These are phyloP conservation scores for Hyaloscypha bicolor DNA, from an alignment of 495 filamentous ascomycete species.

Conservation along the genomic window DNA sequence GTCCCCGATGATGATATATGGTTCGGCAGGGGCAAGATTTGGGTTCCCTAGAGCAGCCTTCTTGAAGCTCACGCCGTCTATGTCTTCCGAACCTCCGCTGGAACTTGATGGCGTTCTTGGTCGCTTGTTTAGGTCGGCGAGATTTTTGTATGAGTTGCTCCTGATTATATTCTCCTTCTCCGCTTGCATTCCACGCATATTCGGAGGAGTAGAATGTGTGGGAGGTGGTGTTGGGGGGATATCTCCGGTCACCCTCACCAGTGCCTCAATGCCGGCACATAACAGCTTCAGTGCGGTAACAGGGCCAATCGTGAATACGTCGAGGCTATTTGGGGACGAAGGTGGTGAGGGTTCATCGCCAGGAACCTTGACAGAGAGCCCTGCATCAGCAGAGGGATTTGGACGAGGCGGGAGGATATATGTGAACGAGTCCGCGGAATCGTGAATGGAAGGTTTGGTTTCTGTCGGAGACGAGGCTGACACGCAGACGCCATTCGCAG, in stretches of 20 bases:
- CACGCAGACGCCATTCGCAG: constrained; percentile 2
- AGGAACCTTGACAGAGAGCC: constrained; percentile 30
- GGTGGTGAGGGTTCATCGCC: constrained; percentile 18
- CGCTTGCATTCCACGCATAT: constrained; percentile 57
- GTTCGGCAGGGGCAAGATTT: constrained; percentile 34
- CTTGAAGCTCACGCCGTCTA: constrained; percentile 46
- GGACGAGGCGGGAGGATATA: constrained; percentile 48
- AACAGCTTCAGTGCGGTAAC: constrained; percentile 80
- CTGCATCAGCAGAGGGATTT: constrained; percentile 50
- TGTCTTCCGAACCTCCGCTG: constrained; percentile 32
- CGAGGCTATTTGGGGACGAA: constrained; percentile 37
- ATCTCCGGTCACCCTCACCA: constrained; percentile 73
- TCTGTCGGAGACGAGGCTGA: constrained; percentile 5
- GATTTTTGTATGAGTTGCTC: constrained; percentile 53
- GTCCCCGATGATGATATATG: constrained; percentile 59
- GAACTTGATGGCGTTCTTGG: constrained; percentile 26
- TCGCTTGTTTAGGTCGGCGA: constrained; percentile 31
- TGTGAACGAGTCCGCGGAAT: constrained; percentile 28
- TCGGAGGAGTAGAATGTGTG: constrained; percentile 59
- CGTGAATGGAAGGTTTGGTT: constrained; percentile 23
- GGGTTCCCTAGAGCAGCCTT: constrained; percentile 48
- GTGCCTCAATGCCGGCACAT: constrained; percentile 67
- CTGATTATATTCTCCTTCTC: constrained; percentile 60
- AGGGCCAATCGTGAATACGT: constrained; percentile 74
- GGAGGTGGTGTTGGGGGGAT: constrained; percentile 73